phyloP scores from a whole-genome alignment of 306 rosid genomes.

The Dryas drummondii region DNA sequence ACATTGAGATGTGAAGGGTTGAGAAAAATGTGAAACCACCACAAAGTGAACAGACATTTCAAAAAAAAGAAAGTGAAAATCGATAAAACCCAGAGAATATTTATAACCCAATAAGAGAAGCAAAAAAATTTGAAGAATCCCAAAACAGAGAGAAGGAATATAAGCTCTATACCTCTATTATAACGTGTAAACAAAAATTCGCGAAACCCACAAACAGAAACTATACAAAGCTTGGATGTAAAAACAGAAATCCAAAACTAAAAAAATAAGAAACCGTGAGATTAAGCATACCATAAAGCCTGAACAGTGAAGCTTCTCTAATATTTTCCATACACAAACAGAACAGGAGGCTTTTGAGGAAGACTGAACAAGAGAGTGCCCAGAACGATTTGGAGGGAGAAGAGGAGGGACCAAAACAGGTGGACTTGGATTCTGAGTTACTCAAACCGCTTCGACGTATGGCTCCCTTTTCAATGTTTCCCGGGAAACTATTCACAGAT shows the following conservation, averaged over 20 bases:
- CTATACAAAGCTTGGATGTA: background rate
- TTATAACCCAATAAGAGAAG: conserved; percentile 22
- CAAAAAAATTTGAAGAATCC: conserved; percentile 13
- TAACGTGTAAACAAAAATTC: background rate
- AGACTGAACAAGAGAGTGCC: background rate
- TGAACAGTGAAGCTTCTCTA: conserved; percentile 11
- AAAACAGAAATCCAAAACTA: conserved; percentile 19
- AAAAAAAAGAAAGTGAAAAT: conserved; percentile 4
- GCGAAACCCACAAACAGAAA: conserved; percentile 24
- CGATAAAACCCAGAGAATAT: conserved; percentile 14
- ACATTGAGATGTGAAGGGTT: background rate
- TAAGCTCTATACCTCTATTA: conserved; percentile 1
- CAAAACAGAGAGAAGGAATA: conserved; percentile 16
- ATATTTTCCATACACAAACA: background rate
- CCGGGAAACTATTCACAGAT: conserved; percentile 23
- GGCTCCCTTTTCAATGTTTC: conserved; percentile 43
- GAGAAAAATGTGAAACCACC: background rate
- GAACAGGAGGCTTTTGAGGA: background rate
- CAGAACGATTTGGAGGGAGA: conserved; percentile 7
- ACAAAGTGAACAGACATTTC: background rate
- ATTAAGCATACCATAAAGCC: conserved; percentile 19
- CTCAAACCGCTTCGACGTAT: conserved; percentile 43
- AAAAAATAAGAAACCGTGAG: conserved; percentile 6
- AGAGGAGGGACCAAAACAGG: conserved; percentile 22
- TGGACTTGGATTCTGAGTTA: conserved; percentile 30